A percentile compares a stretch with the other conserved stretches of the same genome.
phyloP scores from a whole-genome alignment of 257 asterid species.

The Solanum corneliomulleri region DNA sequence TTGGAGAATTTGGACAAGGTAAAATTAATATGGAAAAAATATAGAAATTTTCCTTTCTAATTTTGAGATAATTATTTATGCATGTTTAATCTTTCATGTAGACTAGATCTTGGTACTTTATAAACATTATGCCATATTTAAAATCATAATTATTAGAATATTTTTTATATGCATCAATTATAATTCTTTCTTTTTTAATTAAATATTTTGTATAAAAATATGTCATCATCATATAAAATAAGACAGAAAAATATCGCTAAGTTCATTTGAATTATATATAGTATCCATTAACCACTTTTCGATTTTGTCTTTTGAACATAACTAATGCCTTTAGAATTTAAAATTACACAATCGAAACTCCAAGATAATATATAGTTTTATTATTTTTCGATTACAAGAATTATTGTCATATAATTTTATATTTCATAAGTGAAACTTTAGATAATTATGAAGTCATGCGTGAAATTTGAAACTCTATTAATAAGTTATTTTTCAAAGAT shows the following conservation, averaged over 20 bases:
- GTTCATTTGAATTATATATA: neutral
- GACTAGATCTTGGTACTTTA: neutral
- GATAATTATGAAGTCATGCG: neutral
- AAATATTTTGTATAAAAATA: neutral
- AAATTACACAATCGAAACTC: neutral
- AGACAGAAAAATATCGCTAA: rapidly evolving
- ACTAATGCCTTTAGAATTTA: neutral
- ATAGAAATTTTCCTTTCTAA: neutral
- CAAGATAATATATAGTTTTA: neutral
- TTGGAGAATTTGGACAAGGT: constrained; percentile 92
- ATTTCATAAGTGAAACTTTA: neutral
- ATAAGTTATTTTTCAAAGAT: neutral
- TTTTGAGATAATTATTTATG: neutral
- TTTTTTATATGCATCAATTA: neutral
- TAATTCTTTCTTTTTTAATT: neutral
- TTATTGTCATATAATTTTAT: neutral
- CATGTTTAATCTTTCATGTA: neutral
- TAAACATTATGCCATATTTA: neutral
- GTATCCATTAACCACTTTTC: neutral
- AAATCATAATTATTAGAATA: neutral
- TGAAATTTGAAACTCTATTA: neutral
- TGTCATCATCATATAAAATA: neutral
- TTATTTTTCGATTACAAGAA: neutral
- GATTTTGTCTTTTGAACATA: neutral
- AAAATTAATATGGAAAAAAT: neutral